Evolutionary conservation across 225 moss, liverwort and hornwort species (phyloP), one percentile per base, ranked within the genome.

Genomic region (Polytrichum formosum): DNA sequence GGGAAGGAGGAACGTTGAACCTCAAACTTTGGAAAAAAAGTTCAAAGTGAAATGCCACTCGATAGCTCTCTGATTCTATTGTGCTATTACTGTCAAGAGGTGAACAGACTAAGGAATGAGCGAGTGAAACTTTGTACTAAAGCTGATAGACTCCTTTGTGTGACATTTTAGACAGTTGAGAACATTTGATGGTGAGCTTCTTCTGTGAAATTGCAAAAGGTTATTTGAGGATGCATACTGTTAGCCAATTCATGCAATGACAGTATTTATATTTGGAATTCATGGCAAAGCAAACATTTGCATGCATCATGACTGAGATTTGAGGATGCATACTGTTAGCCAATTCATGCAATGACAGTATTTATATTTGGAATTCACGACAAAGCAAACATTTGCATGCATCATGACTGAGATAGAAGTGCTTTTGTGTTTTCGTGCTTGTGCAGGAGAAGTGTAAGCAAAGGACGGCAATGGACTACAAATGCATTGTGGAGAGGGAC

Each of bases 401-500:
- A 9, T 9, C 35, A 35, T 9, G 35, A 9, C 46, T 4, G 13
- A 35, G 35, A 35, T 35, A 35, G 35, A 46, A 13, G 46, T 46
- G 46, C 46, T 46, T 16, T 46, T 55, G 54, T 54, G 68, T 68
- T 16, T 28, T 22, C 28, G 26, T 55, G 19, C 7, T 13, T 53
- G 66, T 64, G 25, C 55, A 87, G 87, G 81, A 87, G 29, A 84
- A 84, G 81, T 31, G 66, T 69, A 28, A 79, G 74, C 72, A 66
- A 67, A 5, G 87, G 79, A 70, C 84, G 72, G 30, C 76, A 81
- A 26, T 87, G 87, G 87, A 75, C 74, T n/a, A 31, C 83, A 17
- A 72, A 64, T 66, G 76, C 87, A 20, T 53, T 87, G 75, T 87
- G 84, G 84, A 79, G 79, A 35, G 81, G 87, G 56, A 79, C 81